Conservation (phyloP, 805 yeast genomes). For the Groenewaldozyma salmanticensis region DNA sequence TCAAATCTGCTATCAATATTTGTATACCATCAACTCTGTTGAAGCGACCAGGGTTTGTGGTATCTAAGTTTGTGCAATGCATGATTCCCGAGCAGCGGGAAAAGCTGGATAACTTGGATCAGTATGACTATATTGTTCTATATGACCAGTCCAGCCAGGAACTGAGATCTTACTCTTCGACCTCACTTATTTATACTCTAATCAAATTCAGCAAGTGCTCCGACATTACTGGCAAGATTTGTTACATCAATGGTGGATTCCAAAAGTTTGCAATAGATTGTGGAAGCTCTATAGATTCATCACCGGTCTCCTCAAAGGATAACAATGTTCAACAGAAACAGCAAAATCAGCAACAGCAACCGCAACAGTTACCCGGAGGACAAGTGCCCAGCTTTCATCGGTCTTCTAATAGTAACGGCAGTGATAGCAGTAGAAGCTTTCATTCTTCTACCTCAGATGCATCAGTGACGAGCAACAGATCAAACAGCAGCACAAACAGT, state of each 20-base stretch:
- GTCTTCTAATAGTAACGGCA: neutral
- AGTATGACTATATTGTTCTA: constrained; percentile 29
- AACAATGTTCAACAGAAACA: neutral
- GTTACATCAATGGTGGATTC: constrained; percentile 23
- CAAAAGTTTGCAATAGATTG: constrained; percentile 7
- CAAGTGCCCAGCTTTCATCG: neutral
- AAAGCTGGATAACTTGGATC: constrained; percentile 17
- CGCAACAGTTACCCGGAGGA: too few relatives aligned
- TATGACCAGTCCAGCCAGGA: constrained; percentile 35
- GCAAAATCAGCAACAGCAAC: too few relatives aligned
- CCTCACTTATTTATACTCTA: constrained; percentile 19
- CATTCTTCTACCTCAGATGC: neutral
- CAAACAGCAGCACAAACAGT: neutral
- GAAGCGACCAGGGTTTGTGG: constrained; percentile 61
- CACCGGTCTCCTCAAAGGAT: neutral
- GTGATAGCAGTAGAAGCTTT: neutral
- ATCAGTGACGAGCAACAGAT: neutral
- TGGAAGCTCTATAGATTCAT: constrained; percentile 5
- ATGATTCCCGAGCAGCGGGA: constrained; percentile 26
- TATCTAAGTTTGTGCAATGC: constrained; percentile 32
- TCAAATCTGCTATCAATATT: constrained; percentile 57
- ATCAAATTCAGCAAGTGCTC: constrained; percentile 21
- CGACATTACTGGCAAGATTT: constrained; percentile 15
- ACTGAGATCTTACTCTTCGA: constrained; percentile 11
- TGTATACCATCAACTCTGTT: constrained; percentile 86